Evolutionary conservation across 2,329 filamentous ascomycete genomes (phyloP).

Genomic region (Xylaria sp.): DNA sequence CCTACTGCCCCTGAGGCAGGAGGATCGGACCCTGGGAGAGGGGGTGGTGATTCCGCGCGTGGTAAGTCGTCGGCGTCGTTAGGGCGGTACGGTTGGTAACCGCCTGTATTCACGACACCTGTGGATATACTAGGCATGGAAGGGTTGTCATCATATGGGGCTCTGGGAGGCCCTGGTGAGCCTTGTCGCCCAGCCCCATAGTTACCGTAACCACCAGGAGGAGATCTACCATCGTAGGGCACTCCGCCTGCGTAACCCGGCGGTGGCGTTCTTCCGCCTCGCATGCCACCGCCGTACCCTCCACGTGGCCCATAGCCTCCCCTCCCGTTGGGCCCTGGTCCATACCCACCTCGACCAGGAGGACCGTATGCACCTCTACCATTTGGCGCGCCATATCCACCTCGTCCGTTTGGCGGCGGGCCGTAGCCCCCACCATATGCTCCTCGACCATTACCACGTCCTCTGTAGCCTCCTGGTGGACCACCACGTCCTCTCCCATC

Average conservation of each 20-base stretch:
- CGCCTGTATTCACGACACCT: constrained; percentile 36
- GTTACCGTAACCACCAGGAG: constrained; percentile 35
- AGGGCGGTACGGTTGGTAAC: constrained; percentile 52
- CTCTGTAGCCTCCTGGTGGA: constrained; percentile 52
- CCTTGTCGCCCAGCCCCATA: constrained; percentile 42
- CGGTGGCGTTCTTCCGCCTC: constrained; percentile 43
- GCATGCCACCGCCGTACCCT: constrained; percentile 18
- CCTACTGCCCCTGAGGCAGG: constrained; percentile 51
- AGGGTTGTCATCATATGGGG: constrained; percentile 46
- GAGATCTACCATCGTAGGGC: constrained; percentile 44
- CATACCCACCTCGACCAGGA: constrained; percentile 39
- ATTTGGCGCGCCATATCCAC: constrained; percentile 50
- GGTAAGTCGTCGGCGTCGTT: constrained; percentile 54
- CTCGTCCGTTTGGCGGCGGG: constrained; percentile 52
- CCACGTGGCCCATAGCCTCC: constrained; percentile 31
- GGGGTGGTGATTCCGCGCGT: constrained; percentile 68
- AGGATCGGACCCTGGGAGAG: constrained; percentile 55
- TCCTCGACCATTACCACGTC: constrained; percentile 54
- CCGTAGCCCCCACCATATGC: constrained; percentile 50
- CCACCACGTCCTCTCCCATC: constrained; percentile 62
- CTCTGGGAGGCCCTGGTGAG: constrained; percentile 47
- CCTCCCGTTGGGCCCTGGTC: constrained; percentile 45
- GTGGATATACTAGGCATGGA: constrained; percentile 46
- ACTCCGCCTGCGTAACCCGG: constrained; percentile 52
- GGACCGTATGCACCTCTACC: constrained; percentile 44